Conservation (phyloP, 805 yeast genomes). For the Cyberlindnera lachancei region DNA sequence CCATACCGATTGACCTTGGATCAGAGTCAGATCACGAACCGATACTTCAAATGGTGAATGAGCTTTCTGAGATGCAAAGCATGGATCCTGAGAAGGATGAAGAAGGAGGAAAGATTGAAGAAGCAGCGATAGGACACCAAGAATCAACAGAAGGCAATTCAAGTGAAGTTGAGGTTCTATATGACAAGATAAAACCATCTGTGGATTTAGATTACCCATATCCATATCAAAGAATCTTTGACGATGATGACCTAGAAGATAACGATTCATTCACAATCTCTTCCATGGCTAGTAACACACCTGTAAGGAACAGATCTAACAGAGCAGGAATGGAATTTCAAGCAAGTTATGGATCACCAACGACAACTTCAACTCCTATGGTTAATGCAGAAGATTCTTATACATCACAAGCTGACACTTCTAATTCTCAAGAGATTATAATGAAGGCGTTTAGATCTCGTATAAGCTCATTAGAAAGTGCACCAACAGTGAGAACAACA, state of each 20-base stretch:
- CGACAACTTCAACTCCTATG: neutral
- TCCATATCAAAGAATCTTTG: slow-evolving; percentile 1
- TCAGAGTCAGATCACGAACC: too few species aligned
- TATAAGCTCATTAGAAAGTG: slow-evolving; percentile 6
- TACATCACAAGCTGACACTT: slow-evolving; percentile 5
- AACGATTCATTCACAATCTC: slow-evolving; percentile 1
- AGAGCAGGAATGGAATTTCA: neutral
- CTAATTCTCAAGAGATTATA: too few species aligned
- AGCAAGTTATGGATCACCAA: neutral
- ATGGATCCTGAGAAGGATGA: too few species aligned
- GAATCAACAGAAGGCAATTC: too few species aligned
- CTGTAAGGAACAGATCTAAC: neutral
- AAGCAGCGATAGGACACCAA: too few species aligned
- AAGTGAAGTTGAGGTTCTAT: too few species aligned
- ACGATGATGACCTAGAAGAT: slow-evolving; percentile 1
- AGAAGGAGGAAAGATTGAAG: too few species aligned
- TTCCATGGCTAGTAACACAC: neutral
- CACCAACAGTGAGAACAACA: slow-evolving; percentile 1
- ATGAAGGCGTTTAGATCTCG: slow-evolving; percentile 17
- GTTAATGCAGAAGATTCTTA: neutral
- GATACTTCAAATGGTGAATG: too few species aligned
- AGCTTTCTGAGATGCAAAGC: too few species aligned
- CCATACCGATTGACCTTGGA: too few species aligned
- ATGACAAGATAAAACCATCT: too few species aligned
- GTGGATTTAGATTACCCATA: neutral